phyloP scores from a whole-genome alignment of 2,329 filamentous ascomycete genomes.

The Hyphodiscus sp. region DNA sequence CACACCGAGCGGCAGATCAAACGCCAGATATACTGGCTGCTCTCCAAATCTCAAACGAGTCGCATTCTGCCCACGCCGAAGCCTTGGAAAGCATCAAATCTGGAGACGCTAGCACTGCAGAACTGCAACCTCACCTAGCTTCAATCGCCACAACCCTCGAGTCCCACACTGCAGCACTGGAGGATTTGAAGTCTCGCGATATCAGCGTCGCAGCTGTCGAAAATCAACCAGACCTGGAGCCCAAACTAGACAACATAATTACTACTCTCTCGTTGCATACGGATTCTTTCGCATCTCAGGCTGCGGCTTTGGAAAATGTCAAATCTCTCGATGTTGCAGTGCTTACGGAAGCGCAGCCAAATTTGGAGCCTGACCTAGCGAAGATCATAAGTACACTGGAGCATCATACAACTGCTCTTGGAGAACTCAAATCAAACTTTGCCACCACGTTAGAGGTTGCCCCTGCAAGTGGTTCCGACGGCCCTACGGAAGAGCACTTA shows the following conservation, averaged over 20 bases:
- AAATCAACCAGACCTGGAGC: not conserved
- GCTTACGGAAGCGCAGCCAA: not conserved
- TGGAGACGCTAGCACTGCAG: no score
- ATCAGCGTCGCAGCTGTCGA: not conserved
- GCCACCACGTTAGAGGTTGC: not conserved
- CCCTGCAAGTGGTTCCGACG: not conserved
- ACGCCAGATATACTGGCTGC: conserved; percentile 11
- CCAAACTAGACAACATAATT: not conserved
- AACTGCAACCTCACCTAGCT: no score
- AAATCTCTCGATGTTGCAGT: not conserved
- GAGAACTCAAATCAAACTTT: conserved; percentile 13
- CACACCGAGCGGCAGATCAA: conserved; percentile 12
- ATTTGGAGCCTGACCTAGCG: conserved; percentile 2
- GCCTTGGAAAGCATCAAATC: no score
- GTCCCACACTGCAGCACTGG: conserved; percentile 4
- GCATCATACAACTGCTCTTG: conserved; percentile 10
- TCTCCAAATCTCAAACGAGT: conserved; percentile 11
- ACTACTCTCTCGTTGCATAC: not conserved
- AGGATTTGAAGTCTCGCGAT: conserved; percentile 3
- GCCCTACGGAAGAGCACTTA: conserved; percentile 5
- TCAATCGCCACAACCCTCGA: no score
- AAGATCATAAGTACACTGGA: conserved; percentile 8
- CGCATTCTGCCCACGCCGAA: conserved; percentile 9
- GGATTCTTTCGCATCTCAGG: conserved; percentile 1
- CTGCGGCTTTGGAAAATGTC: conserved; percentile 7